Evolutionary conservation across 768 basidiomycete species (phyloP), one percentile per base, ranked within the genome.

Genomic region (Russula sp.): DNA sequence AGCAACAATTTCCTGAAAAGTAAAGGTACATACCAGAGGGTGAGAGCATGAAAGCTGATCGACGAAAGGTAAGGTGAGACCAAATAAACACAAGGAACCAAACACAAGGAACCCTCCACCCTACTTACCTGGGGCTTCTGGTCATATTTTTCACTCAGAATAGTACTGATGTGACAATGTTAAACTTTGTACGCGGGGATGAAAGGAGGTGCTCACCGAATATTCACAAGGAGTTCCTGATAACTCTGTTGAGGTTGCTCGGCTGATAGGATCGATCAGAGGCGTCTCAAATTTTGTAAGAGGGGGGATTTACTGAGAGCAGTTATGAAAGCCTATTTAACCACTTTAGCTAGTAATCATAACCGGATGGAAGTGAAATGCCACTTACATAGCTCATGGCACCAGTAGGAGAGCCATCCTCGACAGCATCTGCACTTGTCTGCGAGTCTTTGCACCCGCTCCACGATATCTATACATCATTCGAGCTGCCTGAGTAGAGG

Each of bases 371-470:
- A 14, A 10, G n/a, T 18, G 52, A 22, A 8, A n/a, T 11, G 35
- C 16, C 1, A 78, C 85, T 60, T 70, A 89, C 88, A 71, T 76
- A 88, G 73, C 86, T 89, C 89, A 91, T 92, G 11, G 90, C 89
- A 47, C 89, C 90, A 11, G 89, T 88, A 8, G 82, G 85, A 48
- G 79, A 72, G 3, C 88, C 88, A n/a, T 80, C 80, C 70, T 91
- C 88, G 53, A 82, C 75, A 1, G 90, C 82, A 71, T 92, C 89
- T 22, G 89, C 90, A 66, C 89, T 91, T 20, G 89, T 92, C 71
- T 92, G 89, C 3, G 85, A 82, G 70, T 92, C 89, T 68, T 91
- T 91, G 71, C 89, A 92, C 8, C 89, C 89, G 70, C 87, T 87
- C 84, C 85, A 91, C 7, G 88, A 89, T 34, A 91, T 90, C 89